phyloP scores from a whole-genome alignment of 2,329 filamentous ascomycete species.

The Aureobasidium lini region DNA sequence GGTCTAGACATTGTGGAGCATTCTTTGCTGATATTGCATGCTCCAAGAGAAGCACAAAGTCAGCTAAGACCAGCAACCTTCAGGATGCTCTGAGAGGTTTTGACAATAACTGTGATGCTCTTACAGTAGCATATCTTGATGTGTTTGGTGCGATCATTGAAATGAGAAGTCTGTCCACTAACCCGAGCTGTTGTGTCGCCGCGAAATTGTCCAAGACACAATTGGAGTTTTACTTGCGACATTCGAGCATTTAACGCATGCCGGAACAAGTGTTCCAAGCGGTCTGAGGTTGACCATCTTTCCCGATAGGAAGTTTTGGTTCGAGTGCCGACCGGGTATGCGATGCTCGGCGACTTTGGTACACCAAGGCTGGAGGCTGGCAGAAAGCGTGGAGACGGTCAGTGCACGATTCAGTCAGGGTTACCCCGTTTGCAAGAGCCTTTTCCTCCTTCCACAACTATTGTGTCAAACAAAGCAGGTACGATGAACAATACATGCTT shows the following conservation, averaged over 20 bases:
- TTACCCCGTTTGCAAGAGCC: not conserved
- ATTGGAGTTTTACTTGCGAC: not conserved
- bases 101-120: no score
- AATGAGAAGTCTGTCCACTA: not conserved
- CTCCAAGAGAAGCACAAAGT: no score
- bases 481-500: not conserved
- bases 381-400: not conserved
- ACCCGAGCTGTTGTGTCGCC: slow-evolving; percentile 9
- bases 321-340: not conserved
- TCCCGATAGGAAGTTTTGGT: not conserved
- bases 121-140: no score
- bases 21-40: no score
- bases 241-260: not conserved
- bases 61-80: no score
- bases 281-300: not conserved
- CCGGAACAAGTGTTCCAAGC: not conserved
- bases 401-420: not conserved
- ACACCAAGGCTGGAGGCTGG: not conserved
- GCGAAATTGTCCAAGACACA: not conserved
- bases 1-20: not conserved
- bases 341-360: not conserved
- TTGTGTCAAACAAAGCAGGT: not conserved
- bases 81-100: no score
- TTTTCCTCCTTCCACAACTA: not conserved
- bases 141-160: no score